Base-by-base conservation (phyloP, 1,284 basidiomycete genomes). In the Irpex sp. region DNA sequence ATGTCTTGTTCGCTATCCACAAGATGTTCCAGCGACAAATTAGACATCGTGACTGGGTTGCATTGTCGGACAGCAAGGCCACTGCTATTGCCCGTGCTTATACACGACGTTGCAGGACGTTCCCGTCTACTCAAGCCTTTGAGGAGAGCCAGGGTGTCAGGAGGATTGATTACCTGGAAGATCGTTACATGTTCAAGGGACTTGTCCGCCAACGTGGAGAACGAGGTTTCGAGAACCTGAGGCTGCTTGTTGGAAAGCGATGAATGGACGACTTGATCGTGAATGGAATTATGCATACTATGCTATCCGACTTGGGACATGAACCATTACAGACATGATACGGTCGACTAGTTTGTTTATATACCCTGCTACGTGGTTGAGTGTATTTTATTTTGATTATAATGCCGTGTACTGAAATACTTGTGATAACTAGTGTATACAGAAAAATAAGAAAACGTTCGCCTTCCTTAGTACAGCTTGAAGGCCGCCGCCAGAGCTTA, bases 1-100 rank as follows among this genome's bases (percentile, higher is more conserved):
- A 89, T 65, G 78, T 90, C 36, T 74, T 91, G 40, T 72, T 76
- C 63, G 78, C 79, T 51, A 76, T 89, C 49, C 82, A 87, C 71
- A 70, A 73, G n/a, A 71, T 74, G 21, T 72, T 90, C 63, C 85
- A 85, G 62, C 74, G 73, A 65, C 78, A 78, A 64, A 84, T 90
- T 67, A 76, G 81, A 2, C 86, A 87, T 49, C 67, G 71, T 8
- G 86, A 88, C 68, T 91, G 86, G 85, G 79, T 72, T 0, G 72
- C 67, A 44, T 73, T 89, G 59, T 74, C 72, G 6, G 31, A 72
- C 3, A 65, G 72, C 19, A 75, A 82, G 65, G 78, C 81, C 73
- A 76, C 74, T 4, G 75, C 71, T n/a, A 75, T 89, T 31, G 73
- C 81, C 17, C 77, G 77, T 40, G 85, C 88, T 21, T 90, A 86